Evolutionary conservation across 495 filamentous ascomycete genomes (phyloP).

Genomic region (Talaromyces stipitatus): DNA sequence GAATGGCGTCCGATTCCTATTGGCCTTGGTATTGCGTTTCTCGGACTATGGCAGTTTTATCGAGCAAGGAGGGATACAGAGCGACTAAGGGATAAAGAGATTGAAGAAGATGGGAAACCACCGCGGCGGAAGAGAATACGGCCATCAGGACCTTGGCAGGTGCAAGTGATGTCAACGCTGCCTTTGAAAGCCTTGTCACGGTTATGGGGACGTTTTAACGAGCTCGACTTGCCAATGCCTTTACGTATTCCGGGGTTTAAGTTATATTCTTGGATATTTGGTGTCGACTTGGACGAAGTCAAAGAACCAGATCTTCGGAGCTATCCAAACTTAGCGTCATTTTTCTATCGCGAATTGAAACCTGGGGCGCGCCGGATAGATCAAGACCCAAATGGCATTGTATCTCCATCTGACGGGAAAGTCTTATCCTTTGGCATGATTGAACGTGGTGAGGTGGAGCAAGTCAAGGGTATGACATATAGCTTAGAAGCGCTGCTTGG

Average conservation of each 20-base stretch:
- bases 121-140: conserved; percentile 63
- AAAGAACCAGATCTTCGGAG: conserved; percentile 77
- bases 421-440: conserved; percentile 90
- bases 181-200: conserved; percentile 91
- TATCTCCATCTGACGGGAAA: conserved; percentile 84
- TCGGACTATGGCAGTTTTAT: conserved; percentile 82
- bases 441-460: conserved; percentile 89
- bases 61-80: conserved; percentile 53
- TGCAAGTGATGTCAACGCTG: conserved; percentile 92
- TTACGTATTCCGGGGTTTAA: conserved; percentile 91
- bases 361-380: conserved; percentile 85
- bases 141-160: conserved; percentile 89
- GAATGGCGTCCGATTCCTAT: conserved; percentile 97
- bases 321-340: conserved; percentile 89
- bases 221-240: conserved; percentile 82
- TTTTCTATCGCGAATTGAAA: conserved; percentile 94
- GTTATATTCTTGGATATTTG: conserved; percentile 86
- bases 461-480: conserved; percentile 98
- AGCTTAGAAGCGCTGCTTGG: conserved; percentile 88
- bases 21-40: conserved; percentile 76
- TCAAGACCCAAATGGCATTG: conserved; percentile 63
- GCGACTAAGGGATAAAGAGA: conserved; percentile 42
- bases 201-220: conserved; percentile 93
- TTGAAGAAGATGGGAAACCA: conserved; percentile 40
- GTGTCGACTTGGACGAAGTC: conserved; percentile 85